A percentile compares a stretch with the other conserved stretches of the same genome.
These are phyloP conservation scores for Soucietia sequanensis DNA, from an alignment of 805 yeast species.

Conservation along the genomic window DNA sequence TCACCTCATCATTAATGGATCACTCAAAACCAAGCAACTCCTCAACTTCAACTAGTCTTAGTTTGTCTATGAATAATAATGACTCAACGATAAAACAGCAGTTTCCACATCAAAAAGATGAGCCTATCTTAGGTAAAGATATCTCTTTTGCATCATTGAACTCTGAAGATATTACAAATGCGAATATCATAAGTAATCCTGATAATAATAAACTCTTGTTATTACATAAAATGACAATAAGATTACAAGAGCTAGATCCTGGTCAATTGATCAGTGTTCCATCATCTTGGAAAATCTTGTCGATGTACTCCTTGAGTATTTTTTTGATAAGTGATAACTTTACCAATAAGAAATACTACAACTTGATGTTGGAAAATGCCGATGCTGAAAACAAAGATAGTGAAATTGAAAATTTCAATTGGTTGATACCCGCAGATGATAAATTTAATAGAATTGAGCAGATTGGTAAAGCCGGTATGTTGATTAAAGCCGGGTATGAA, in stretches of 20 bases:
- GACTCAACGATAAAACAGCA: constrained; percentile 4
- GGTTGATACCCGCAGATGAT: constrained; percentile 33
- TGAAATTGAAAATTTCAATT: constrained; percentile 16
- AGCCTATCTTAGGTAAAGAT: constrained; percentile 8
- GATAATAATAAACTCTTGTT: constrained; percentile 20
- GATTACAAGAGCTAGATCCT: constrained; percentile 36
- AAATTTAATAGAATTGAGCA: constrained; percentile 27
- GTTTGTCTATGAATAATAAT: constrained; percentile 6
- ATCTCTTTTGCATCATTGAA: constrained; percentile 18
- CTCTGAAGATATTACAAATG: constrained; percentile 17
- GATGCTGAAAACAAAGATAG: constrained; percentile 9
- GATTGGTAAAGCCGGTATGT: constrained; percentile 44
- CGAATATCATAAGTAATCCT: constrained; percentile 22
- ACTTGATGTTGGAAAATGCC: constrained; percentile 23
- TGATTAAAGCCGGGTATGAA: constrained; percentile 28
- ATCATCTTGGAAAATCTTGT: constrained; percentile 43
- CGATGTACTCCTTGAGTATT: constrained; percentile 36
- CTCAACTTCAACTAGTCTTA: constrained; percentile 22
- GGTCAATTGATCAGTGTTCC: constrained; percentile 27
- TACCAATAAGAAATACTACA: constrained; percentile 24
- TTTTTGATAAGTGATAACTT: constrained; percentile 26
- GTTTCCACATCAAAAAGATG: neutral
- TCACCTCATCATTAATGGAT: constrained; percentile 41
- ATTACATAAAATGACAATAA: constrained; percentile 31
- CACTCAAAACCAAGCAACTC: constrained; percentile 17